Base-by-base conservation (phyloP, 1,139 yeast species). In the Taiozyma sp. region DNA sequence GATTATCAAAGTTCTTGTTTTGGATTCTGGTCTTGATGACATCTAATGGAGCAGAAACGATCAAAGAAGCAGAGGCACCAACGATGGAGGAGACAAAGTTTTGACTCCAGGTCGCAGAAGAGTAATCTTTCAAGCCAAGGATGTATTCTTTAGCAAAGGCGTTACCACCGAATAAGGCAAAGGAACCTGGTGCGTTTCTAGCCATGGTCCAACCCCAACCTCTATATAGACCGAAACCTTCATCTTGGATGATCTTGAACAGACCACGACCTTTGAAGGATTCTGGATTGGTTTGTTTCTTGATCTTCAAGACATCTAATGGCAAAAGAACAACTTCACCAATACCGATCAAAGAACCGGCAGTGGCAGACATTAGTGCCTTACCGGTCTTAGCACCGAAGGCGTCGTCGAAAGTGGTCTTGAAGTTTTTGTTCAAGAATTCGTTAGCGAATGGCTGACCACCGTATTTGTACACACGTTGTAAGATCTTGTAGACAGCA, bases 141-240 rank as follows among this genome's bases (percentile, higher is more conserved):
- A 93, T 81, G 74, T 90, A 95, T 73, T 93, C 99, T 74, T 93
- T 95, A 57, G 99, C 98, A 68, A 93, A 95, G 13, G 99, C 97
- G 67, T 93, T 91, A 74, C 98, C 99, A 61, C 99, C 99, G 63
- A 93, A 93, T 59, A 93, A 78, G 14, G 98, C 97, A 67, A 93
- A 93, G 3, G 97, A 90, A 53, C 99, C 99, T 41, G 99, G 99
- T 4, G 98, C 98, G 69, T 93, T 93, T 80, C 99, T 85, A 48
- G 99, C 99, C 62, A 96, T 96, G 56, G 99, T 93, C 99, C 99
- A 93, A 53, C 98, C 98, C 96, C 98, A 92, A 60, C 99, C 99
- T 70, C 97, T 81, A 76, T 93, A 93, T 64, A 93, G 78, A 40
- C 93, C 91, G 56, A 90, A 79, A 24, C 99, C 99, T 74, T 95